Evolutionary conservation across 306 rosid species (phyloP), one percentile per base, ranked within the genome.

Genomic region (Carpinus fangiana): DNA sequence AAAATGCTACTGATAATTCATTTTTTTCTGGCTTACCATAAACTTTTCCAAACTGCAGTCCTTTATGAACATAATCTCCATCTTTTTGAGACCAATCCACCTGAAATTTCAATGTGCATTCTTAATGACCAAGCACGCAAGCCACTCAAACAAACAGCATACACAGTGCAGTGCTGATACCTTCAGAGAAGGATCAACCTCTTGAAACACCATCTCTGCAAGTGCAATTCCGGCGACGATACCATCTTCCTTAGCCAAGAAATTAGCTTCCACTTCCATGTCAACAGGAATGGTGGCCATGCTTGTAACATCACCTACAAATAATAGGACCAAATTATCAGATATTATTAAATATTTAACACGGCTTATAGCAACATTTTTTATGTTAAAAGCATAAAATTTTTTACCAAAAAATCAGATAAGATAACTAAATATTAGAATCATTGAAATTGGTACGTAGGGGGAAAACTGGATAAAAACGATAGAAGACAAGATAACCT

Each of bases 191-290:
- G 97, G 97, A 84, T 94, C 97, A 85, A 94, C 92, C 84, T 94
- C 97, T 46, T 72, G 73, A 85, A 92, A 92, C 43, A 90, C 88
- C 89, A 90, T 89, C 82, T 92, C 91, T 34, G 97, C 97, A 72
- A 90, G 97, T 38, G 89, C 87, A 78, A 92, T 88, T 51, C 98
- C 97, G 4, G 97, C 97, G 26, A 92, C 52, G 52, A 90, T 76
- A 38, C 98, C 98, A 64, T 92, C 96, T 82, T 94, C 97, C 89
- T 94, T 92, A 11, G 91, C 97, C 85, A 94, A 86, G 80, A 94
- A 94, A 86, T 87, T 87, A 73, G 98, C 98, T 82, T 94, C 97
- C 57, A 90, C 92, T 77, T 86, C 89, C 89, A 93, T 87, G 81
- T 90, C 94, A 69, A 57, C 56, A 21, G 95, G 97, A 80, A 88